Base-by-base conservation (phyloP, 192 early-diverging fungal genomes). In the Linnemannia schmuckeri region DNA sequence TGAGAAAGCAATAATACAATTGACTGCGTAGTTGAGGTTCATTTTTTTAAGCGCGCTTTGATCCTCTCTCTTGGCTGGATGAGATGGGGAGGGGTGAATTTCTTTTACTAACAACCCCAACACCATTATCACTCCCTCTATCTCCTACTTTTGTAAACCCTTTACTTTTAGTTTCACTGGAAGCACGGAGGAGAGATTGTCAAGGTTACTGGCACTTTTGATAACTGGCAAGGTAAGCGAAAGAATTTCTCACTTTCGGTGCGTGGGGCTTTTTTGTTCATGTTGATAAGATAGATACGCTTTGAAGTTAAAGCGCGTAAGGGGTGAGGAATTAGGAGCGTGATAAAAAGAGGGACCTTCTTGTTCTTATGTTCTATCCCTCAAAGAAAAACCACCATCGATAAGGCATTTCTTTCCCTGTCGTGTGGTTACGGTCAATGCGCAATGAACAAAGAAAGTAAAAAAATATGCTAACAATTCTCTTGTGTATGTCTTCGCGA, bases 121-220 rank as follows among this genome's bases (percentile, higher is more conserved):
- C 42, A 55, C 37, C 37, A 37, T 37, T 37, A 37, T 37, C 6
- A 13, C 54, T 24, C 5, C 3, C 46, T 13, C 33, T 44, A 42
- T 63, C 35, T 27, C 71, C 2, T 17, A 17, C 33, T 42, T 22
- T 27, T 61, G 20, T 1, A 18, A 40, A 30, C 24, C 27, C 42
- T 13, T 63, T 37, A 71, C 44, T 42, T 42, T 52, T 76, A 89
- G 89, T 81, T 89, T 42, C 78, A 76, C 18, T 89, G 89, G 89
- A 81, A 74, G 24, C 82, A 88, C 54, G 89, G 85, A 30, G 89
- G 86, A 22, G 77, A 88, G 35, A 47, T 82, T 52, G 89, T 88
- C 47, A 83, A 85, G 49, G 80, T 89, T 49, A 89, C 86, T 44
- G 89, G 89, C 22, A 83, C 70, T 5, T 89, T 89, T 57, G 89